Base-by-base conservation (phyloP, 257 asterid genomes). In the Paraleonurus japonicus region DNA sequence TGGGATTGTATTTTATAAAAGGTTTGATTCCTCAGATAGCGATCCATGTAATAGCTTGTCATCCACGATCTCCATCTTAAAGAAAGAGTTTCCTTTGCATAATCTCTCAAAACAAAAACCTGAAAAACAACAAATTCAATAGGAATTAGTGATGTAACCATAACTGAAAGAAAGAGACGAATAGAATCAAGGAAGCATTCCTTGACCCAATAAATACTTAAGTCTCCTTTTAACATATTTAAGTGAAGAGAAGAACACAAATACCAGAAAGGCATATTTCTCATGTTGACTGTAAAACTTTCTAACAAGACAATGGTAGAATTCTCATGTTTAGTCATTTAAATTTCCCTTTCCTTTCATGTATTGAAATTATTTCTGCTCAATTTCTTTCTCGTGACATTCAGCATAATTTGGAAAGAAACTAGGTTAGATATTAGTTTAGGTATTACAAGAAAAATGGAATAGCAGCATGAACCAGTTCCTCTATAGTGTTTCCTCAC, bases 11-110 rank as follows among this genome's bases (percentile, higher is more conserved):
- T 84, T 75, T 84, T 88, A 75, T 90, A 92, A 73, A 90, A 88
- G 5, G 85, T 85, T 80, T 76, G 89, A 77, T 92, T 85, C 87
- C 75, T 92, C 77, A 92, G 82, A 80, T 92, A 92, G 23, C 98
- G 97, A 67, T 85, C 91, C 96, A 92, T 84, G 82, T 90, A 92
- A 87, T 72, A 83, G 64, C 83, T 78, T 61, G 98, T 92, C 97
- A 88, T 92, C 98, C 98, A 92, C 62, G 97, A 85, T 72, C 97
- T 87, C 98, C 98, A 92, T 80, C 98, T 81, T 68, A 92, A 83
- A 32, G 98, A 84, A 80, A 92, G 94, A n/a, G 86, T 88, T 37
- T 92, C 98, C 79, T 88, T 86, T 1, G 95, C 97, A 81, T 90
- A 92, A 85, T 92, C 98, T 79, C 97, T 86, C 83, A 88, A 81